Conservation (phyloP, 495 filamentous ascomycete species). For the Aspergillus bridgeri region DNA sequence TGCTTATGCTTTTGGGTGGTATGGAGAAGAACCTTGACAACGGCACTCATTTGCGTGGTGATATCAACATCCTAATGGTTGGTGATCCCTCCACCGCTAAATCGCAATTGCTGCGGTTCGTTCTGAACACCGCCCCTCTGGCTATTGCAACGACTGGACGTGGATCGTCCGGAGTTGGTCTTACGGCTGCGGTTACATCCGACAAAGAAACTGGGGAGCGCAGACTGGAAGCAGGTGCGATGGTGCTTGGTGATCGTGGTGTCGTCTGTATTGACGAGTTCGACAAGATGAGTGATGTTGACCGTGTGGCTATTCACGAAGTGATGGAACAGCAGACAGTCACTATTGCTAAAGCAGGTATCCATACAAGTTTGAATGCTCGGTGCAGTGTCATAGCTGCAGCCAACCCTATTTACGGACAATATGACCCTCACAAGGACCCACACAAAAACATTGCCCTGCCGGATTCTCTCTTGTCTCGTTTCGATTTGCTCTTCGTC, state of each 20-base stretch:
- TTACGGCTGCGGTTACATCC: slow-evolving; percentile 92
- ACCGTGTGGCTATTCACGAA: slow-evolving; percentile 98
- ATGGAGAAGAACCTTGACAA: slow-evolving; percentile 99
- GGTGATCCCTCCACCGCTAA: slow-evolving; percentile 98
- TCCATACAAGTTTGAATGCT: slow-evolving; percentile 96
- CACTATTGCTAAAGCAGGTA: slow-evolving; percentile 97
- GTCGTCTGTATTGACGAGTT: slow-evolving; percentile 99
- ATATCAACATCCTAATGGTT: slow-evolving; percentile 99
- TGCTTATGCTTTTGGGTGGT: slow-evolving; percentile 95
- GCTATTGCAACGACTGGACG: slow-evolving; percentile 97
- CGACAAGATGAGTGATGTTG: slow-evolving; percentile 99
- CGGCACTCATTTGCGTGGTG: slow-evolving; percentile 93
- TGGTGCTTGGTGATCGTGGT: slow-evolving; percentile 95
- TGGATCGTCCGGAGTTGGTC: slow-evolving; percentile 95
- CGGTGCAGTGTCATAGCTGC: slow-evolving; percentile 96
- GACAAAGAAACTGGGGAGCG: slow-evolving; percentile 98
- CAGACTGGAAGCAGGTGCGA: slow-evolving; percentile 92
- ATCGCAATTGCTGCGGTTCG: slow-evolving; percentile 94
- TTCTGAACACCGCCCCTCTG: slow-evolving; percentile 93
- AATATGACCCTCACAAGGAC: slow-evolving; percentile 98
- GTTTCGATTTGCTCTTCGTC: slow-evolving; percentile 98
- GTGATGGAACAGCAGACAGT: slow-evolving; percentile 99
- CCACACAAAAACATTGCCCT: slow-evolving; percentile 98
- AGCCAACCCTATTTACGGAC: slow-evolving; percentile 96
- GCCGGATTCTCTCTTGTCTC: slow-evolving; percentile 92